phyloP scores from a whole-genome alignment of 208 protist genomes.

The Wallacemonas sp. region DNA sequence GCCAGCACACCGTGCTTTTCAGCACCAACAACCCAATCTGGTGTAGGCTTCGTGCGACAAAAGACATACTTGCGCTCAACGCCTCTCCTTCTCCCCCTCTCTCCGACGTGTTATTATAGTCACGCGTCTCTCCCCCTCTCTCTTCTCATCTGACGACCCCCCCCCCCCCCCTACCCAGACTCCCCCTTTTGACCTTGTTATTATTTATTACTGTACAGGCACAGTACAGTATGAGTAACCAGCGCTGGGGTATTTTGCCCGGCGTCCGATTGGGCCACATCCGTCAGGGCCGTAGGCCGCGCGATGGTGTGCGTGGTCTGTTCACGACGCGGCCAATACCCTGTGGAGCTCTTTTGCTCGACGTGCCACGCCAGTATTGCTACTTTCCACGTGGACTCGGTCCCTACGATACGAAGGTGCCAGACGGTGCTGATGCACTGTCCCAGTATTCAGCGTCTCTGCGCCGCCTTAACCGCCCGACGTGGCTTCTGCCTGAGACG shows the following conservation, averaged over 20 bases:
- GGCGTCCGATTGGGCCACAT: slow-evolving; percentile 31
- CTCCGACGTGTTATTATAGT: no score
- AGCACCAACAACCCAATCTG: no score
- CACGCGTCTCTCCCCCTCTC: no score
- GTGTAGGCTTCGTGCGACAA: no score
- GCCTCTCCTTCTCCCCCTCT: no score
- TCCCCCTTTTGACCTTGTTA: no score
- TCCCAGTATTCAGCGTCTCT: slow-evolving; percentile 17
- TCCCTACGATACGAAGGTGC: background rate
- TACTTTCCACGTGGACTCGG: slow-evolving; percentile 36
- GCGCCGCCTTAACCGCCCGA: slow-evolving; percentile 56
- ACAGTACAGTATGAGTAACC: slow-evolving; percentile 6
- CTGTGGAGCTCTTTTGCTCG: slow-evolving; percentile 47
- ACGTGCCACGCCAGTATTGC: slow-evolving; percentile 57
- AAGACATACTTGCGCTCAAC: no score
- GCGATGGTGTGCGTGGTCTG: slow-evolving; percentile 69
- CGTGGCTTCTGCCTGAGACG: slow-evolving; percentile 61
- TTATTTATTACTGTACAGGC: no score
- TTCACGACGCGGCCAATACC: slow-evolving; percentile 28
- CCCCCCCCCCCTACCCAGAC: no score
- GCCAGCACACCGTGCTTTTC: no score
- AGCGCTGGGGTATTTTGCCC: background rate
- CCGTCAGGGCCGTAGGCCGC: slow-evolving; percentile 23
- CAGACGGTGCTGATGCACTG: background rate
- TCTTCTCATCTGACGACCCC: no score